Evolutionary conservation across 2,329 filamentous ascomycete species (phyloP).

Genomic region (Alternaria burnsii): DNA sequence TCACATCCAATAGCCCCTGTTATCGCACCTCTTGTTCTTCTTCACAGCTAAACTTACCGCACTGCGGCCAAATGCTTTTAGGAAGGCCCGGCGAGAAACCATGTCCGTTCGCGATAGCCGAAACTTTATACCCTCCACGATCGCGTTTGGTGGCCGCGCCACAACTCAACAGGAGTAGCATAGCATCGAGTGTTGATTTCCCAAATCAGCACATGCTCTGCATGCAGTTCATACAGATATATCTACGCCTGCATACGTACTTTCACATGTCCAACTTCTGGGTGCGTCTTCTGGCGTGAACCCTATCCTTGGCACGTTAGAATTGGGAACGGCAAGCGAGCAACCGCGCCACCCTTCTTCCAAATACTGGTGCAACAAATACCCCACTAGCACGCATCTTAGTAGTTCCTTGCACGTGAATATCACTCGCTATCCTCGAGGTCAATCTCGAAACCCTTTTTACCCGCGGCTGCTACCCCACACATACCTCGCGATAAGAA

Average conservation of each 20-base stretch:
- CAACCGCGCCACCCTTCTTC: neutral
- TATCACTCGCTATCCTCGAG: neutral
- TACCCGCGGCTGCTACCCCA: neutral
- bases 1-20: slow-evolving; percentile 3
- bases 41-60: neutral
- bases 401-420: neutral
- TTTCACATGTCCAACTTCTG: neutral
- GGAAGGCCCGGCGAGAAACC: slow-evolving; percentile 7
- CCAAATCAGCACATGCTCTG: too few species aligned
- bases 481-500: neutral
- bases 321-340: neutral
- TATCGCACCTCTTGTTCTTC: neutral
- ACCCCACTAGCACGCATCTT: neutral
- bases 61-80: neutral
- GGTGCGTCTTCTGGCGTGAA: neutral
- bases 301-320: neutral
- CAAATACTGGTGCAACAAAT: neutral
- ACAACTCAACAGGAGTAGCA: neutral
- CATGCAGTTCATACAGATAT: neutral
- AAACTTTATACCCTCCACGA: slow-evolving; percentile 11
- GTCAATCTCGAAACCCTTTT: slow-evolving; percentile 6
- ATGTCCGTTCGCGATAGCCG: slow-evolving; percentile 8
- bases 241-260: neutral
- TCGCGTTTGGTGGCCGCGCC: neutral
- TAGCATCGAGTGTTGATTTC: neutral